Evolutionary conservation across 495 filamentous ascomycete species (phyloP), one percentile per base, ranked within the genome.

Genomic region (Aspergillus incahuasiensis): DNA sequence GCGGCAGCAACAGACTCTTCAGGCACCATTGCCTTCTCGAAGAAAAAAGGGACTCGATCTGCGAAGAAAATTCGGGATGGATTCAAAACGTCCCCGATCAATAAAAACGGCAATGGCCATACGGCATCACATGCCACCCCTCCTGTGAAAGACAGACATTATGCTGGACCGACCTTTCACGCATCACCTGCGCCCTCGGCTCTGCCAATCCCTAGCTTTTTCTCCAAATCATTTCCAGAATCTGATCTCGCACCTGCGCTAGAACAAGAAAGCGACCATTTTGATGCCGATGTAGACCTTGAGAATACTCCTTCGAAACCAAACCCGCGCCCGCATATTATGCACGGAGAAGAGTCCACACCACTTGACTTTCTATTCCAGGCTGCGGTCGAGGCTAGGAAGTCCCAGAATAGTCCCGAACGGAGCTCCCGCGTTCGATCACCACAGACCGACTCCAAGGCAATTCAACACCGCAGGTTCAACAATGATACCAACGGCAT

Each of bases 81-180:
- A 25, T 52, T 60, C 28, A 70, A 56, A 46, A 56, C 57, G 25
- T 71, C 68, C n/a, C 62, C 70, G 0, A 56, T 63, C 45, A 65
- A 65, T 35, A 62, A 61, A 12, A 8, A 28, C 41, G 57, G 60
- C 30, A 58, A 69, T 63, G 68, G 68, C 22, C 64, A 73, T 49
- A 70, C 65, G 5, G 64, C 64, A 18, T 72, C 66, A 12, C 63
- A 74, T 18, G 74, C 74, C 13, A 80, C 82, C 20, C 72, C 81
- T 16, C 79, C 76, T 41, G n/a, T 65, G 19, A 76, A 74, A 56
- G 68, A 73, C 24, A 68, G 56, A 79, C 89, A 55, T 38, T 99
- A 96, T 69, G 94, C 94, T 13, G 94, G 94, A 15, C 89, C 92
- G 15, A 95, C 90, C 0, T 99, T 99, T 69, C 92, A 97, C 67